A percentile compares a stretch with the other conserved stretches of the same genome.
Evolutionary conservation across 305 asterid genomes (phyloP).

Genomic region (Coffea humblotiana): DNA sequence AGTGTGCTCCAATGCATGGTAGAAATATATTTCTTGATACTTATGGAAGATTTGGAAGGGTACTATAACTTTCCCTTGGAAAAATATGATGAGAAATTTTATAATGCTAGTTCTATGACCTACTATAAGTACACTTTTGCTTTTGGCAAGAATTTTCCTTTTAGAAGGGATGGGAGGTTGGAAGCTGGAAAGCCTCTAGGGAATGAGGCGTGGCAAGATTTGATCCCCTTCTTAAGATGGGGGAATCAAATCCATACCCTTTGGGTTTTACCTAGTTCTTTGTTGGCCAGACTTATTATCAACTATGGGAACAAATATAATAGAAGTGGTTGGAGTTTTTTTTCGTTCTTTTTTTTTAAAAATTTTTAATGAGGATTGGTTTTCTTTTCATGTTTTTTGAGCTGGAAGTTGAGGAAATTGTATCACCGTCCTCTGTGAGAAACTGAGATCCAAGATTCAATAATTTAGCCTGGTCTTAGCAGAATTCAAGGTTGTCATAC

Average conservation of each 20-base stretch:
- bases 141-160: neutral
- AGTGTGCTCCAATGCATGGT: neutral
- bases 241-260: neutral
- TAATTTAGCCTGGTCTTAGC: neutral
- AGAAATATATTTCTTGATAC: neutral
- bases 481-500: neutral
- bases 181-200: neutral
- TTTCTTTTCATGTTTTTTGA: neutral
- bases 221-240: neutral
- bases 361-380: neutral
- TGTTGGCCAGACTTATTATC: neutral
- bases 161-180: neutral
- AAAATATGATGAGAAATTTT: neutral
- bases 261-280: neutral
- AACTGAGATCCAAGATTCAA: neutral
- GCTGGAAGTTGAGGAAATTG: neutral
- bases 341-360: too few species aligned
- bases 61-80: neutral
- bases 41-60: neutral
- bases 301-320: neutral
- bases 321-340: neutral
- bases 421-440: neutral
- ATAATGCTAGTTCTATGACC: neutral
- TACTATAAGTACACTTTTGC: neutral
- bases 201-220: neutral